Base-by-base conservation (phyloP, 768 basidiomycete genomes). In the Mycena kentingensis region DNA sequence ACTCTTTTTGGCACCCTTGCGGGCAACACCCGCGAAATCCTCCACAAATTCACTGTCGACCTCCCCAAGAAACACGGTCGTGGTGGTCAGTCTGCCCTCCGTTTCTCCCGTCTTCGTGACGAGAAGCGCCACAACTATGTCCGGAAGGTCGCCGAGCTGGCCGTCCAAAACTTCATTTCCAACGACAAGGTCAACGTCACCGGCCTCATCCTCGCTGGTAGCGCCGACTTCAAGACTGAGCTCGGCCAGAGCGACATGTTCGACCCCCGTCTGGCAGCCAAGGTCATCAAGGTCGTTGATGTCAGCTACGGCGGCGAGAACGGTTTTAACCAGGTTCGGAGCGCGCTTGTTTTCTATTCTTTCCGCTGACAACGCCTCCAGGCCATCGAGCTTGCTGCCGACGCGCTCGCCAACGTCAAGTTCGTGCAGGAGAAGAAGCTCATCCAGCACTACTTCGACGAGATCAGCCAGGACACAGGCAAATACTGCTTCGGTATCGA, bases 51-150 rank as follows among this genome's bases (percentile, higher is more conserved):
- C 77, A 93, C 93, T 18, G 97, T 99, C 67, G 97, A 98, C 72
- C 82, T 98, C 10, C 97, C 97, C 36, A 99, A 99, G 79, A 99
- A 99, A 78, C 97, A 98, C 71, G 96, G 96, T 58, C 94, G 97
- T 79, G 97, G 97, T 84, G 97, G 97, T 72, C 97, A 99, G 73
- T 98, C 97, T 49, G 97, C 97, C 22, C 82, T 98, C 37, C 97
- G 97, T 89, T 99, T 99, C 84, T 92, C 96, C 34, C 96, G 97
- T 79, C 84, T 99, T 44, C 90, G 97, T 66, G 97, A 98, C 70
- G 97, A 99, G 77, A 97, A 97, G 71, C 87, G 97, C 41, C 95
- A 98, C 85, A 99, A 98, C 74, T 99, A 99, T 70, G 96, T 99
- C 46, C 90, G 97, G 64, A 99, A 99, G 73, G 97, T 99, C 52